Evolutionary conservation across 2,329 filamentous ascomycete genomes (phyloP), one percentile per base, ranked within the genome.

Genomic region (Myriosclerotinia curreyana): DNA sequence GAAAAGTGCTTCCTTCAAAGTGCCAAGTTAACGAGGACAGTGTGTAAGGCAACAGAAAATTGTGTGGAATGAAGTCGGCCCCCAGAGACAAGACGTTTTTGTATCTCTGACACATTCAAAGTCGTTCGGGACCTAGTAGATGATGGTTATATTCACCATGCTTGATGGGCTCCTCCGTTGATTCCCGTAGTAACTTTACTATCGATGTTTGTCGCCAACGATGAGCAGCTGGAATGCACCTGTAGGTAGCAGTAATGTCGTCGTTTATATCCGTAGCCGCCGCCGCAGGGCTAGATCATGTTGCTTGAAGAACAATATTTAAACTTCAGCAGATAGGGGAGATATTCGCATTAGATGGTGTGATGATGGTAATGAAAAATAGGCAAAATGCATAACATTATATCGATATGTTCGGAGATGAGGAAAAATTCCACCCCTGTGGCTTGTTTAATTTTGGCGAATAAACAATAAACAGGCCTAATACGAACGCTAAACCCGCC

Each of bases 361-460:
- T 22, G 3, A 25, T 25, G 1, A 12, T 20, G 36, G n/a, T 28
- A 28, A 28, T 3, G 36, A 5, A 22, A 12, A 40, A 54, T 20
- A 8, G n/a, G 34, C n/a, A 40, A 40, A 54, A 25, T 40, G n/a
- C n/a, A 54, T 7, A 54, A 38, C 52, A 20, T 34, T 22, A 50
- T 31, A 50, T 8, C 12, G 7, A 9, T n/a, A 20, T 6, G 5
- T 7, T n/a, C 34, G 34, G 6, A 54, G 14, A 36, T 54, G 38
- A 5, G 20, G 34, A 54, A 34, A 22, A n/a, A n/a, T 22, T 22
- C 34, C 22, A 25, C 2, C 31, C 9, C 38, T 55, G 53, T 55
- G 53, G 53, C 53, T 31, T 55, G 15, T 42, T 54, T 48, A 25
- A 9, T 48, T 48, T 48, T 22, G 22, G 44, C 44, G 44, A 48